phyloP scores from a whole-genome alignment of 2,329 filamentous ascomycete genomes.

The Aspergillus sp. region DNA sequence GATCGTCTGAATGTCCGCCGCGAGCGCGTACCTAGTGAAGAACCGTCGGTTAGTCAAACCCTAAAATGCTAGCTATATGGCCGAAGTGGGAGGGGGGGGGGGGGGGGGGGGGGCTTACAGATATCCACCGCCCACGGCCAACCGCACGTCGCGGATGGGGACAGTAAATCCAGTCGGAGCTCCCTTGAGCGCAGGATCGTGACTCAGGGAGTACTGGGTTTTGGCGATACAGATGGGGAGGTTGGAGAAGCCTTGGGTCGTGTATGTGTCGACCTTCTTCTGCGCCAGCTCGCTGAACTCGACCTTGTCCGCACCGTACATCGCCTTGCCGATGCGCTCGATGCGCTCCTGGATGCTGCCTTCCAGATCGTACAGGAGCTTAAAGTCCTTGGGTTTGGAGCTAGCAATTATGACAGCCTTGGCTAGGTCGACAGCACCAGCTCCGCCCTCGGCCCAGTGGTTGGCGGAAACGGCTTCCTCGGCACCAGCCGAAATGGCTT shows the following conservation, averaged over 20 bases:
- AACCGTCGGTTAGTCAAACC: conserved; percentile 36
- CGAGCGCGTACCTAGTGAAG: conserved; percentile 72
- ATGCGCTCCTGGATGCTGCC: conserved; percentile 84
- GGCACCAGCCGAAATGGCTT: conserved; percentile 86
- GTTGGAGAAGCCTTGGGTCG: conserved; percentile 85
- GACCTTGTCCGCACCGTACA: conserved; percentile 89
- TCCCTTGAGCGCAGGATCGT: conserved; percentile 91
- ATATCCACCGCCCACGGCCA: conserved; percentile 93
- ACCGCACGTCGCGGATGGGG: conserved; percentile 87
- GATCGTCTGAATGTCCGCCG: conserved; percentile 97
- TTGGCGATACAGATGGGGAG: conserved; percentile 96
- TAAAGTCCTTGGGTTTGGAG: conserved; percentile 81
- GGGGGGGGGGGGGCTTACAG: conserved; percentile 56
- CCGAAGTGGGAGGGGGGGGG: not conserved
- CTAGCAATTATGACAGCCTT: conserved; percentile 81
- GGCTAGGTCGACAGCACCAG: conserved; percentile 84
- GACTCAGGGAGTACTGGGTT: conserved; percentile 95
- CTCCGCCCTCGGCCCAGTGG: conserved; percentile 95
- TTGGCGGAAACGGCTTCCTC: conserved; percentile 91
- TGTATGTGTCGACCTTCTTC: conserved; percentile 95
- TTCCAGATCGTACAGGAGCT: conserved; percentile 79
- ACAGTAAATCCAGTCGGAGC: conserved; percentile 92
- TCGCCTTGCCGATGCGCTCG: conserved; percentile 82
- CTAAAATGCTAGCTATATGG: not conserved
- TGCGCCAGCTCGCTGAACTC: conserved; percentile 93